phyloP scores from a whole-genome alignment of 768 basidiomycete genomes.

The Pleurotus platypus region DNA sequence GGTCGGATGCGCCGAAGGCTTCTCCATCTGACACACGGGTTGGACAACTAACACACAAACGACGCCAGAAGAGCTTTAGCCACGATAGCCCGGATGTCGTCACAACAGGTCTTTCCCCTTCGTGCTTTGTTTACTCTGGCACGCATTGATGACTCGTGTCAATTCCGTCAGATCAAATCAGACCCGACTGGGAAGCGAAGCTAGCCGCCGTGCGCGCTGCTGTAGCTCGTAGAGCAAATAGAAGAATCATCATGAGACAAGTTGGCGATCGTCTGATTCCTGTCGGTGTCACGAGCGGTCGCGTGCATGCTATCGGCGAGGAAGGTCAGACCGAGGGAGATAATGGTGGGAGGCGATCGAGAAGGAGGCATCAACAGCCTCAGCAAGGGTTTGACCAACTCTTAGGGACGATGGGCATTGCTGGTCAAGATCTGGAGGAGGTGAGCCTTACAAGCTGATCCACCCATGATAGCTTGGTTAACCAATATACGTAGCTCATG shows the following conservation, averaged over 20 bases:
- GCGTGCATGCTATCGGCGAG: conserved; percentile 67
- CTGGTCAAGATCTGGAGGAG: conserved; percentile 91
- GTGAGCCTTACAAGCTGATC: conserved; percentile 35
- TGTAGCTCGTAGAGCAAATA: conserved; percentile 92
- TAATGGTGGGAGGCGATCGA: conserved; percentile 44
- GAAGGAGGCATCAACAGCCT: conserved; percentile 51
- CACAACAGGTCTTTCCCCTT: conserved; percentile 60
- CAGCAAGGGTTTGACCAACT: conserved; percentile 61
- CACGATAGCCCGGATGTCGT: conserved; percentile 88
- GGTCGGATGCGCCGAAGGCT: conserved; percentile 53
- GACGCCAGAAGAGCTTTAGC: conserved; percentile 85
- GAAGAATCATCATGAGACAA: conserved; percentile 97
- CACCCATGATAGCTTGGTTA: conserved; percentile 3
- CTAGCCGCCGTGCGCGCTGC: conserved; percentile 90
- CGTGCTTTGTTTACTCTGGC: background rate
- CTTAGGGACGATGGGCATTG: conserved; percentile 49
- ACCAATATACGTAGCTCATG: conserved; percentile 66
- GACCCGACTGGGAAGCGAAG: conserved; percentile 98
- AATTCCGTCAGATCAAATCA: conserved; percentile 74
- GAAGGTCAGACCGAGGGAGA: conserved; percentile 48
- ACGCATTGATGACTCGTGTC: background rate
- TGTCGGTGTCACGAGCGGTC: conserved; percentile 90
- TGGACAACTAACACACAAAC: conserved; percentile 49
- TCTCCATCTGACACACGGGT: conserved; percentile 27
- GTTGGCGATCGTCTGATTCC: conserved; percentile 97